These are phyloP conservation scores for Sclerotinia glacialis DNA, from an alignment of 2,329 filamentous ascomycete species.

Conservation along the genomic window DNA sequence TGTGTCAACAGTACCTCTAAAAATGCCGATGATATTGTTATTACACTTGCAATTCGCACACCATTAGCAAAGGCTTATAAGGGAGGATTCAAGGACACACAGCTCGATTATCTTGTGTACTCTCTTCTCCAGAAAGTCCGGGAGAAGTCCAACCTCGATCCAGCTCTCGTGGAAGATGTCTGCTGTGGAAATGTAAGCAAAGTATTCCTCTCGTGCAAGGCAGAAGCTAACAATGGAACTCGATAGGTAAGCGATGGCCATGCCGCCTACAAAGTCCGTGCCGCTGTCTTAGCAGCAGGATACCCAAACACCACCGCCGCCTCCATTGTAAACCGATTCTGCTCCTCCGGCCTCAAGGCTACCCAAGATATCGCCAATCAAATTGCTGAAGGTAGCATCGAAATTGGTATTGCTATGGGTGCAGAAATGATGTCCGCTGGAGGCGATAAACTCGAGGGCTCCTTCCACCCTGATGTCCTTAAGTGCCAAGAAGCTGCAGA, in stretches of 20 bases:
- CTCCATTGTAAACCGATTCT: slow-evolving; percentile 90
- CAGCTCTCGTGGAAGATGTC: slow-evolving; percentile 81
- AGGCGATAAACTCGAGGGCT: slow-evolving; percentile 65
- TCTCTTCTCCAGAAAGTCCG: slow-evolving; percentile 75
- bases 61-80: slow-evolving; percentile 85
- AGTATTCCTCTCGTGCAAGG: not conserved
- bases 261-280: slow-evolving; percentile 86
- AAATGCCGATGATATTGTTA: slow-evolving; percentile 94
- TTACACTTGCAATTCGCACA: slow-evolving; percentile 87
- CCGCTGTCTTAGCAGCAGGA: slow-evolving; percentile 83
- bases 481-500: slow-evolving; percentile 73
- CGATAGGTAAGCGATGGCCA: slow-evolving; percentile 74
- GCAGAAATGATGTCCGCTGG: slow-evolving; percentile 83
- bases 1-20: slow-evolving; percentile 67
- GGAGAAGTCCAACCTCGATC: slow-evolving; percentile 72
- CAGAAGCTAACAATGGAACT: slow-evolving; percentile 10
- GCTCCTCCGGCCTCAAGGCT: slow-evolving; percentile 92
- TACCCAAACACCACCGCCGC: slow-evolving; percentile 87
- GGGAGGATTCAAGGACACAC: slow-evolving; percentile 93
- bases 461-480: slow-evolving; percentile 77
- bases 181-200: slow-evolving; percentile 80
- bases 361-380: slow-evolving; percentile 92
- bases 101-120: slow-evolving; percentile 81
- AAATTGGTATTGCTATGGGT: slow-evolving; percentile 82
- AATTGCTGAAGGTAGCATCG: slow-evolving; percentile 76